Conservation (phyloP, 2,329 filamentous ascomycete species). For the Trichoderma sp. region DNA sequence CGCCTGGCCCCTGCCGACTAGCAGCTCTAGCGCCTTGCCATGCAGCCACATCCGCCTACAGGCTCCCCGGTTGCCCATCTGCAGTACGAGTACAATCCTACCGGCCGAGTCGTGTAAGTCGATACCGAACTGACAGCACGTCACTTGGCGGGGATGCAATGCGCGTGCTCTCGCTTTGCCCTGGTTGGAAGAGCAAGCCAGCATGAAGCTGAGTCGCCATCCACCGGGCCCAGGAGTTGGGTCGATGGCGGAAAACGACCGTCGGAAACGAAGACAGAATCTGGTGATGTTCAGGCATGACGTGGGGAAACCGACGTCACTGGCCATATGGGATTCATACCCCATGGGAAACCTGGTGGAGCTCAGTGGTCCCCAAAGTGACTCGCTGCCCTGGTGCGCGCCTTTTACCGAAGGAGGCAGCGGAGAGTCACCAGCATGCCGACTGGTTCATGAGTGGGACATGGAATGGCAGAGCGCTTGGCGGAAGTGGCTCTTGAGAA, state of each 20-base stretch:
- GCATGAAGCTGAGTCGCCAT: background rate
- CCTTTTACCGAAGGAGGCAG: background rate
- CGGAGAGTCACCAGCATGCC: slow-evolving; percentile 9
- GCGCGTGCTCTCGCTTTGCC: no score
- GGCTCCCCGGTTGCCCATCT: slow-evolving; percentile 4
- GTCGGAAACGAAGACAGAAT: background rate
- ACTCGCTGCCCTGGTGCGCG: background rate
- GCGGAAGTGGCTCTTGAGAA: background rate
- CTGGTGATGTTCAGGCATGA: background rate
- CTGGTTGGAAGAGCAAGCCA: background rate
- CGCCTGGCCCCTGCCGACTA: slow-evolving; percentile 15
- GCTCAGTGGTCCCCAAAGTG: slow-evolving; percentile 2
- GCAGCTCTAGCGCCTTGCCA: slow-evolving; percentile 10
- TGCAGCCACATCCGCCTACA: background rate
- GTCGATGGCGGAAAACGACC: background rate
- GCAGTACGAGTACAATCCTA: no score
- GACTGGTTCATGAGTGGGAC: background rate
- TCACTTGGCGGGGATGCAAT: background rate
- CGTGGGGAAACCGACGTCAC: slow-evolving; percentile 31
- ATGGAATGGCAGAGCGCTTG: no score
- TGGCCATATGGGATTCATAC: slow-evolving; percentile 6
- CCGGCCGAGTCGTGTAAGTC: slow-evolving; percentile 11
- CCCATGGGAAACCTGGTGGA: slow-evolving; percentile 9
- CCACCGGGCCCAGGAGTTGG: background rate
- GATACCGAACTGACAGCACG: background rate